Base-by-base conservation (phyloP, 192 early-diverging fungal species). In the Thoreauomyces humboldtii region DNA sequence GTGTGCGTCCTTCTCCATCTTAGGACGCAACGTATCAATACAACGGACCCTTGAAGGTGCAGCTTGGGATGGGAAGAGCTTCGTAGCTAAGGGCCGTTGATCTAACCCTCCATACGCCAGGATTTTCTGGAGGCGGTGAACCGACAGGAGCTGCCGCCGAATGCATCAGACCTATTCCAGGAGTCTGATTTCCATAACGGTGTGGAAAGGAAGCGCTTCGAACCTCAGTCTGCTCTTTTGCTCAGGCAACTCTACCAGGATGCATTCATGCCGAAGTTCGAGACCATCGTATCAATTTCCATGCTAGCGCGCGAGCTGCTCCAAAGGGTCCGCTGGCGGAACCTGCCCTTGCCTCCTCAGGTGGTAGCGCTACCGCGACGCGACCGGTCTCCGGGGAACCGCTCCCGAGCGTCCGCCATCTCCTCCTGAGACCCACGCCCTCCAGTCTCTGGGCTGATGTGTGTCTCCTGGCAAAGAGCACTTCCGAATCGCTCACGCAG, bases 81-180 rank as follows among this genome's bases (percentile, higher is more conserved):
- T 5, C 3, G 22, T 46, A 44, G 25, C 22, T 25, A 11, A 28
- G 9, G 27, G 9, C 7, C 21, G 22, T 55, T 24, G 52, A 21
- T 6, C 27, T 31, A 52, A 52, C 29, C 17, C 6, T 52, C 32
- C 32, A 31, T 15, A 31, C 25, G 5, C 7, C 28, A 68, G 59
- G 35, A 44, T 12, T 58, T 69, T 38, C 56, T 74, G 12, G 73
- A 74, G 21, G 43, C 61, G 0, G 29, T 74, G 4, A 74, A 74
- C 52, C 55, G 61, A 21, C 73, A 69, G 25, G 58, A 61, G 24
- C 63, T 64, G 19, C 60, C 58, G 11, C 33, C 52, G 17, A 32
- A 58, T 25, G 48, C 60, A 5, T 9, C 29, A 12, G 45, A 50
- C 33, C 32, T 70, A 37, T 63, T 63, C 52, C 48, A 61, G 27